phyloP scores from a whole-genome alignment of 305 asterid genomes.

The Fraxinus paxiana region DNA sequence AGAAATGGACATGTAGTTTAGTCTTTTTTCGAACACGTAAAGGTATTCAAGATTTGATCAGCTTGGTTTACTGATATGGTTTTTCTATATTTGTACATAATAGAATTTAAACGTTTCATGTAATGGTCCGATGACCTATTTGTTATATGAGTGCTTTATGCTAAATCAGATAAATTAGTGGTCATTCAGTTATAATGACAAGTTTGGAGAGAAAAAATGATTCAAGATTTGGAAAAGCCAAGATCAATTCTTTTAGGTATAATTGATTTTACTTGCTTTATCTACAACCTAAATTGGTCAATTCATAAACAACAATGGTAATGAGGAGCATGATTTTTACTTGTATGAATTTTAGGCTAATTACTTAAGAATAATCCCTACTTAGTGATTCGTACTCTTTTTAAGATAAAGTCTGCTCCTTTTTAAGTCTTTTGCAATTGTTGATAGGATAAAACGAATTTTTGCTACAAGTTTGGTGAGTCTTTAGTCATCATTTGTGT shows the following conservation, averaged over 20 bases:
- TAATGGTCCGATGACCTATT: background rate
- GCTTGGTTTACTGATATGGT: background rate
- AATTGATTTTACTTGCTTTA: background rate
- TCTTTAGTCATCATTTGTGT: background rate
- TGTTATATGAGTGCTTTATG: background rate
- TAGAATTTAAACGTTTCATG: background rate
- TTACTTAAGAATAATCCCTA: background rate
- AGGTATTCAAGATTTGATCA: background rate
- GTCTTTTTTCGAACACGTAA: background rate
- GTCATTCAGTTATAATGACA: background rate
- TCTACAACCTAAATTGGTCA: background rate
- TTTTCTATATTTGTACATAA: background rate
- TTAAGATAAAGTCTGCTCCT: background rate
- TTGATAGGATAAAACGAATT: background rate
- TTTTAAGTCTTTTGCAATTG: background rate
- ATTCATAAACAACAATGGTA: background rate
- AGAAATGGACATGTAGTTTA: conserved; percentile 40
- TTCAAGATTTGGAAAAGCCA: background rate
- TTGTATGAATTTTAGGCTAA: background rate
- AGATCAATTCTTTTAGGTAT: background rate
- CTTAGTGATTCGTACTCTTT: background rate
- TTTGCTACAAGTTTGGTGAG: background rate
- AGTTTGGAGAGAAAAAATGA: background rate
- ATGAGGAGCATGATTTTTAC: background rate
- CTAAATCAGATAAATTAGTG: background rate